Conservation (phyloP, 2,329 filamentous ascomycete genomes). For the Sporothrix phasma region DNA sequence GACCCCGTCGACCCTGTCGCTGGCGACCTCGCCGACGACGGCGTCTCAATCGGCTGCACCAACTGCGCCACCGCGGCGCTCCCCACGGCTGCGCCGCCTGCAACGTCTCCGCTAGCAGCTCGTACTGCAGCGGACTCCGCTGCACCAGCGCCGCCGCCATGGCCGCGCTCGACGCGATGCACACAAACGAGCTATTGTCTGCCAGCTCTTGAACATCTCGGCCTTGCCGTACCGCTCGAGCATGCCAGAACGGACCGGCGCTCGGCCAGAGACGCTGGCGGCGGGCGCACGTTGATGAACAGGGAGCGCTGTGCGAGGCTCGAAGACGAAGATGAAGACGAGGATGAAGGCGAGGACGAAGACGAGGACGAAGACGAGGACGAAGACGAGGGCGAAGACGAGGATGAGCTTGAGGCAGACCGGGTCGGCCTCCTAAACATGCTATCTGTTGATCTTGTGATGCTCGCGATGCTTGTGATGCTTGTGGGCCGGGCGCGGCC, state of each 20-base stretch:
- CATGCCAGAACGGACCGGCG: slow-evolving; percentile 43
- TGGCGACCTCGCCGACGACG: not conserved
- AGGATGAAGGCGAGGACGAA: not conserved
- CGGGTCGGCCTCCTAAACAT: too few relatives aligned
- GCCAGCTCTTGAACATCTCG: slow-evolving; percentile 42
- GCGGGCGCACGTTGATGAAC: slow-evolving; percentile 41
- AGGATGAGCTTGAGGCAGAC: not conserved
- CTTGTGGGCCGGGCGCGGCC: not conserved
- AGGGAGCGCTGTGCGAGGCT: slow-evolving; percentile 25
- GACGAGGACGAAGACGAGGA: not conserved
- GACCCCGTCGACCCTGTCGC: not conserved
- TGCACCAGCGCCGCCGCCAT: slow-evolving; percentile 33
- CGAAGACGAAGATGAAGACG: not conserved
- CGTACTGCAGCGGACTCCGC: slow-evolving; percentile 40
- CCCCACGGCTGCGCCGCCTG: slow-evolving; percentile 18
- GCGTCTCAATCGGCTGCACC: slow-evolving; percentile 18
- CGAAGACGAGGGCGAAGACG: not conserved
- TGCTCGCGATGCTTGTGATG: not conserved
- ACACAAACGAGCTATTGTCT: slow-evolving; percentile 40
- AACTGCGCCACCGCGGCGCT: slow-evolving; percentile 16
- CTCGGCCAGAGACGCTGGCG: slow-evolving; percentile 43
- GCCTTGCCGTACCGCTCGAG: slow-evolving; percentile 41
- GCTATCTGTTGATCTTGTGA: too few relatives aligned
- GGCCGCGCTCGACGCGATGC: slow-evolving; percentile 33
- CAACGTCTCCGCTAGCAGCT: slow-evolving; percentile 26